Conservation (phyloP, 129 eudicot genomes). For the Centrapalus pauciflorus region DNA sequence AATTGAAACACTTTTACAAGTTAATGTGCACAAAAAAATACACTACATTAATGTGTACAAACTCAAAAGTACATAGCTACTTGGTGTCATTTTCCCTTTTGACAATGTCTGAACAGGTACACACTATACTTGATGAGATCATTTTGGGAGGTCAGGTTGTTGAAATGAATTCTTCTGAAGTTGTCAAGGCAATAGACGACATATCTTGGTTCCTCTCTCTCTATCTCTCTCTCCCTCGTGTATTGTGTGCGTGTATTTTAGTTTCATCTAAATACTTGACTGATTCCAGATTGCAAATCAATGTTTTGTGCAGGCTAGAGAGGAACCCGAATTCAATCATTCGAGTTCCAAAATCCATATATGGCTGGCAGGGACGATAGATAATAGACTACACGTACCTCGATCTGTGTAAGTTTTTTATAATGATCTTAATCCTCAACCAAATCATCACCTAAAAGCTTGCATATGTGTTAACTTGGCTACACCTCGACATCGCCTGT, state of each 20-base stretch:
- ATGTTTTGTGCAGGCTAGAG: constrained; percentile 54
- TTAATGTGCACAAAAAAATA: no score
- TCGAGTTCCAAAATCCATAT: constrained; percentile 42
- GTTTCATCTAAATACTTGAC: neutral
- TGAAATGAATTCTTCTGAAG: constrained; percentile 70
- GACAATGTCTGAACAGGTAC: constrained; percentile 39
- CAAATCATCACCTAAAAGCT: no score
- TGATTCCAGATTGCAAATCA: neutral
- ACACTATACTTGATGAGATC: constrained; percentile 79
- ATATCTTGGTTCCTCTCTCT: constrained; percentile 48
- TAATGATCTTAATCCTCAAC: no score
- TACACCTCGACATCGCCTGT: no score
- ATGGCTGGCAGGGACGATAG: constrained; percentile 66
- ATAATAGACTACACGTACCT: no score
- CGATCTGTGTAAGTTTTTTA: no score
- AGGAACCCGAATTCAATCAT: constrained; percentile 38
- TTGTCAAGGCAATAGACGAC: constrained; percentile 71
- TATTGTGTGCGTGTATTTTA: neutral
- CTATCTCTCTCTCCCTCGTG: constrained; percentile 26
- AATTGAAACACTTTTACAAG: no score
- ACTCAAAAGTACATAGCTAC: no score
- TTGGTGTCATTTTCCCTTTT: neutral
- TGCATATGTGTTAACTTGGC: no score
- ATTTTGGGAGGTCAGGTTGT: constrained; percentile 93
- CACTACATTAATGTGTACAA: no score